Percentiles rank a stretch among this genome's conserved stretches.
phyloP scores from a whole-genome alignment of 2,329 filamentous ascomycete species.

The Beauveria caledonica region DNA sequence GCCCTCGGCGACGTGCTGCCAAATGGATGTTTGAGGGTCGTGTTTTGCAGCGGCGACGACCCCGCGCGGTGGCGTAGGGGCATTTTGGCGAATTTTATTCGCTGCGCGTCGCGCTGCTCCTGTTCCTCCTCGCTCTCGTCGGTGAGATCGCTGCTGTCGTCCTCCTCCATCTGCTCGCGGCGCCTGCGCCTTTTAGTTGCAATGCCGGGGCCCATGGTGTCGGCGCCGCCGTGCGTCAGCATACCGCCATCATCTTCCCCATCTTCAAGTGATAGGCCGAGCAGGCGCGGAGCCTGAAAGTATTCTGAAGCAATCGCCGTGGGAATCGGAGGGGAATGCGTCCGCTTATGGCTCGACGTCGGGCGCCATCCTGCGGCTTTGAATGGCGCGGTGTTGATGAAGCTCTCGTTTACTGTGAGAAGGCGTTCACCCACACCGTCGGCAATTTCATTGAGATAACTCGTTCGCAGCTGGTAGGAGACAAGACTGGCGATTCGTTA shows the following conservation, averaged over 20 bases:
- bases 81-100: slow-evolving; percentile 96
- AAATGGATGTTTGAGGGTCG: slow-evolving; percentile 49
- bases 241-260: slow-evolving; percentile 66
- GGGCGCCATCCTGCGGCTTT: slow-evolving; percentile 74
- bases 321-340: slow-evolving; percentile 78
- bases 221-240: slow-evolving; percentile 58
- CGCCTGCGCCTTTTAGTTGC: slow-evolving; percentile 58
- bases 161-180: slow-evolving; percentile 71
- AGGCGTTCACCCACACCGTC: slow-evolving; percentile 80
- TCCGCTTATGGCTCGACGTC: slow-evolving; percentile 69
- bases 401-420: slow-evolving; percentile 70
- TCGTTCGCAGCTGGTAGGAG: slow-evolving; percentile 71
- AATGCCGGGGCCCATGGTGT: slow-evolving; percentile 60
- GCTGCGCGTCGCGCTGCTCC: slow-evolving; percentile 69
- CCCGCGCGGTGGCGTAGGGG: slow-evolving; percentile 77
- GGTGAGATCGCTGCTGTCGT: slow-evolving; percentile 77
- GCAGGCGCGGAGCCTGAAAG: slow-evolving; percentile 62
- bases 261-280: slow-evolving; percentile 57
- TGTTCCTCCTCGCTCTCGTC: slow-evolving; percentile 77
- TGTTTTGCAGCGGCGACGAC: slow-evolving; percentile 74
- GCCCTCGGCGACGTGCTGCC: slow-evolving; percentile 39
- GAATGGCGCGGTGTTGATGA: slow-evolving; percentile 73
- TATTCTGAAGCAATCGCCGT: slow-evolving; percentile 77
- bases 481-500: slow-evolving; percentile 51
- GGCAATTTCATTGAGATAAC: slow-evolving; percentile 70